These are phyloP conservation scores for Caloboletus firmus DNA, from an alignment of 1,284 basidiomycete species.

Conservation along the genomic window DNA sequence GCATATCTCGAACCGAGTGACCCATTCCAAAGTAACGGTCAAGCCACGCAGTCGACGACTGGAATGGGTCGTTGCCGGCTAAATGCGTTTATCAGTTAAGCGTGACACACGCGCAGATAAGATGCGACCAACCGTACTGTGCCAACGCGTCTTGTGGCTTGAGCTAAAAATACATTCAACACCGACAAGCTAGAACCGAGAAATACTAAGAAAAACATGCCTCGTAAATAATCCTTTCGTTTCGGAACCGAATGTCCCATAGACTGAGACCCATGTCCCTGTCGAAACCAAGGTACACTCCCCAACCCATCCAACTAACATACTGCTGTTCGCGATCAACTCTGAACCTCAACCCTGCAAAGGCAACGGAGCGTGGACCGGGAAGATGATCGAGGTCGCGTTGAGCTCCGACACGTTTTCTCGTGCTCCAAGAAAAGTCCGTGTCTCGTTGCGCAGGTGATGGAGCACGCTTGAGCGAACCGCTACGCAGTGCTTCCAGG, in stretches of 20 bases:
- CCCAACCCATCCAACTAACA: slow-evolving; percentile 67
- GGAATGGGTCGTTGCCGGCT: slow-evolving; percentile 67
- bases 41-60: slow-evolving; percentile 62
- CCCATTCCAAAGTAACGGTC: slow-evolving; percentile 70
- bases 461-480: slow-evolving; percentile 46
- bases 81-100: neutral
- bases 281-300: slow-evolving; percentile 61
- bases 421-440: slow-evolving; percentile 47
- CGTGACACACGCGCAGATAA: neutral
- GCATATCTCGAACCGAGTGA: slow-evolving; percentile 51
- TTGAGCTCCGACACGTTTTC: slow-evolving; percentile 40
- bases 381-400: slow-evolving; percentile 62
- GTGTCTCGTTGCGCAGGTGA: slow-evolving; percentile 34
- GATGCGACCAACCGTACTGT: slow-evolving; percentile 49
- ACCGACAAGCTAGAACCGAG: neutral
- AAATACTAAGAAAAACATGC: slow-evolving; percentile 24
- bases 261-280: slow-evolving; percentile 66
- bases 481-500: slow-evolving; percentile 51
- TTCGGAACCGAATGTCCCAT: slow-evolving; percentile 64
- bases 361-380: slow-evolving; percentile 58
- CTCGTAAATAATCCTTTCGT: slow-evolving; percentile 66
- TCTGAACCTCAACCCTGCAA: slow-evolving; percentile 57
- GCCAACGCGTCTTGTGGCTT: slow-evolving; percentile 61
- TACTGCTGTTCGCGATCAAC: slow-evolving; percentile 55
- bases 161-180: slow-evolving; percentile 38